Evolutionary conservation across 2,329 filamentous ascomycete species (phyloP), one percentile per base, ranked within the genome.

Genomic region (Fusarium subglutinans): DNA sequence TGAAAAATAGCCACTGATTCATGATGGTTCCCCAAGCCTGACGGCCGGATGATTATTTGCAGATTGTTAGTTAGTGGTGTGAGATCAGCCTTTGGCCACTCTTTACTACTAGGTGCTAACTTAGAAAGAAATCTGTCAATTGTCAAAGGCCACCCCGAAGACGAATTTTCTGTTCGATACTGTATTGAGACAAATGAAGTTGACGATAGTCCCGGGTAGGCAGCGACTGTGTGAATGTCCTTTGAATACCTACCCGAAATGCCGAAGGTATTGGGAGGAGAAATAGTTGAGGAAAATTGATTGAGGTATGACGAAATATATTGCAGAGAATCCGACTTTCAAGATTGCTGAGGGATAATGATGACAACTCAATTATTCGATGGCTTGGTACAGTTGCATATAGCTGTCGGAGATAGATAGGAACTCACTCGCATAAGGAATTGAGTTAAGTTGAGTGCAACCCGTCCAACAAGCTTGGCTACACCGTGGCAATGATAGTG

Each of bases 361-460:
- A 37, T 38, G 66, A 66, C 66, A 66, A 47, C 64, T 67, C 56
- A 37, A 67, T 73, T 61, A 56, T 47, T 38, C 55, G 33, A 68
- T 66, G 44, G 67, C 53, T 63, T 57, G 37, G 45, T 41, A 35
- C 17, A 33, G 28, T 57, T 30, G 30, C 50, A 20, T 24, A 33
- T 24, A 43, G 37, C 48, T 56, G 50, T 54, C 45, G 47, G 41
- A 51, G 50, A 61, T 55, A 66, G 72, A 61, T 70, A 75, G 61
- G 69, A 41, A 67, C 59, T 75, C 41, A 44, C 30, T 67, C 41
- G 48, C 24, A 51, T 37, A 47, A 40, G 35, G 35, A 60, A 68
- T 71, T 74, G 54, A 60, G 48, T 63, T 57, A 38, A 73, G 69
- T 73, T 76, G 75, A 70, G 64, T 73, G 75, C 48, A 71, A 76